These are phyloP conservation scores for Actinomortierella ambigua DNA, from an alignment of 371 early-diverging fungal species.

Conservation along the genomic window DNA sequence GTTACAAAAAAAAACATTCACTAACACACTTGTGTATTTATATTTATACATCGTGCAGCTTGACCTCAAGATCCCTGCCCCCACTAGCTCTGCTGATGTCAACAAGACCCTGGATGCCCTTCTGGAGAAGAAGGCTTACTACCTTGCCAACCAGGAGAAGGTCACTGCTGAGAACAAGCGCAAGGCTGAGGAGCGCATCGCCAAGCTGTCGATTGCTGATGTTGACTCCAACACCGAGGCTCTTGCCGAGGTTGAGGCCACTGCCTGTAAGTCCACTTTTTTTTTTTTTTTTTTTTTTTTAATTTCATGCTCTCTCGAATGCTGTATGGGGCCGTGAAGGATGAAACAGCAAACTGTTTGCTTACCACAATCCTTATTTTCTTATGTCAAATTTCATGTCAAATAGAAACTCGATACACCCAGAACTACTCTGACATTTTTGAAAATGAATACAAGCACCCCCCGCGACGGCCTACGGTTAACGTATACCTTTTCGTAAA, in stretches of 20 bases:
- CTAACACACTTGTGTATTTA: too few relatives aligned
- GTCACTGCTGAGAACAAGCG: slow-evolving; percentile 85
- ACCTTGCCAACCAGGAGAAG: slow-evolving; percentile 74
- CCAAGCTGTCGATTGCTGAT: slow-evolving; percentile 40
- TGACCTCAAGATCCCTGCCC: slow-evolving; percentile 82
- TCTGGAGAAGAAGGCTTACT: slow-evolving; percentile 72
- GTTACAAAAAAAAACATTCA: too few relatives aligned
- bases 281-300: neutral
- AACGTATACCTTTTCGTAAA: too few relatives aligned
- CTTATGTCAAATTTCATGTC: too few relatives aligned
- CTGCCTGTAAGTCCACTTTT: slow-evolving; percentile 16
- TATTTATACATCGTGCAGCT: slow-evolving; percentile 17
- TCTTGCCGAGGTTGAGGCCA: slow-evolving; percentile 17
- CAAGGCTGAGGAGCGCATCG: slow-evolving; percentile 86
- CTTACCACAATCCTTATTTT: too few relatives aligned
- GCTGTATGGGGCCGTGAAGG: too few relatives aligned
- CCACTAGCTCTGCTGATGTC: slow-evolving; percentile 74
- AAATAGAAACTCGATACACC: too few relatives aligned
- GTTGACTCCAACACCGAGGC: slow-evolving; percentile 8
- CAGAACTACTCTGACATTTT: too few relatives aligned
- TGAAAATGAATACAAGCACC: too few relatives aligned
- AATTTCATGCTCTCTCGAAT: too few relatives aligned
- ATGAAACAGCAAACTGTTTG: too few relatives aligned
- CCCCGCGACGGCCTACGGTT: too few relatives aligned
- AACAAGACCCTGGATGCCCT: slow-evolving; percentile 73